A percentile compares a stretch with the other conserved stretches of the same genome.
These are phyloP conservation scores for Bodo saltans DNA, from an alignment of 78 protist species.

Conservation along the genomic window DNA sequence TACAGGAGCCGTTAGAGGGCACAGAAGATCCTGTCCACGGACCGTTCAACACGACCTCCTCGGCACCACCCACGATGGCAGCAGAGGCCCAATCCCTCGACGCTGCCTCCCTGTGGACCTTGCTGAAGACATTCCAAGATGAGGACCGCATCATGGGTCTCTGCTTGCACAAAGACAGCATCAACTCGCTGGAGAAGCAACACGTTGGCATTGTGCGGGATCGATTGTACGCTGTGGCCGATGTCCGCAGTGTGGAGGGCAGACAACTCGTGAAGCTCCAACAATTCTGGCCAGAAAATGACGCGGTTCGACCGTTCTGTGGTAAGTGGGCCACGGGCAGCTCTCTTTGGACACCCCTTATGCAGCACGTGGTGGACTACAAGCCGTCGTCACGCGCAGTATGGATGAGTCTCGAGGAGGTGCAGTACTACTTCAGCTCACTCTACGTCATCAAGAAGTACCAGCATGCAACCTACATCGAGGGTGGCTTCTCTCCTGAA, in stretches of 20 bases:
- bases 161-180: not conserved
- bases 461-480: too few relatives aligned
- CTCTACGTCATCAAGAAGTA: not conserved
- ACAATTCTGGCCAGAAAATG: not conserved
- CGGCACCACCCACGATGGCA: too few relatives aligned
- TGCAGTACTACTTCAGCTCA: constrained; percentile 23
- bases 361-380: constrained; percentile 3
- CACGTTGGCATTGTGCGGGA: not conserved
- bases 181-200: not conserved
- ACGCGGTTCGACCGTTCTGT: too few relatives aligned
- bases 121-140: not conserved
- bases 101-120: not conserved
- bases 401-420: constrained; percentile 18
- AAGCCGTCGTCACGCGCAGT: not conserved
- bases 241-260: not conserved
- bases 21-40: not conserved
- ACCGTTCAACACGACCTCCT: too few relatives aligned
- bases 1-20: not conserved
- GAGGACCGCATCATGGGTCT: not conserved
- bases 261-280: not conserved
- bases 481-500: too few relatives aligned
- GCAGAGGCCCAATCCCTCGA: not conserved
- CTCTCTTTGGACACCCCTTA: not conserved
- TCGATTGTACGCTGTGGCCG: not conserved
- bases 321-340: not conserved